Evolutionary conservation across 345 rosid genomes (phyloP).

Genomic region (Atalantia buxifolia): DNA sequence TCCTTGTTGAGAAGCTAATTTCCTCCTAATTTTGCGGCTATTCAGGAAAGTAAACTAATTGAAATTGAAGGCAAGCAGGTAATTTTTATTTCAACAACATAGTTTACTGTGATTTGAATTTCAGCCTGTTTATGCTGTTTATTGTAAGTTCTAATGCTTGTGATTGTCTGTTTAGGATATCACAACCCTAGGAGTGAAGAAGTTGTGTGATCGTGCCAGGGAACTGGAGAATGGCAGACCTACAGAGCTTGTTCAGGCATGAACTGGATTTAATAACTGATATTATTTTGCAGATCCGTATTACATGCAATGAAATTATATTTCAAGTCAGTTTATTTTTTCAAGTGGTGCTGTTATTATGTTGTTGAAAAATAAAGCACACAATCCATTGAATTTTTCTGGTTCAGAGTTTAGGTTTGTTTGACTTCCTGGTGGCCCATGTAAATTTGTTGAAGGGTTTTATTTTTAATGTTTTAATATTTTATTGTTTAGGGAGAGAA

Average conservation of each 20-base stretch:
- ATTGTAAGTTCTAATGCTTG: conserved; percentile 15
- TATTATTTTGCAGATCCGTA: background rate
- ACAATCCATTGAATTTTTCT: background rate
- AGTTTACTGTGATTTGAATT: background rate
- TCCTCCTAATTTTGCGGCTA: background rate
- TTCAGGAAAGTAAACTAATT: conserved; percentile 55
- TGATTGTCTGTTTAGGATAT: conserved; percentile 22
- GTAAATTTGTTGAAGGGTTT: background rate
- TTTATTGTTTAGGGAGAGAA: too few relatives aligned
- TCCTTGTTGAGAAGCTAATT: background rate
- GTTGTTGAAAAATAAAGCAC: background rate
- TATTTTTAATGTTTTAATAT: background rate
- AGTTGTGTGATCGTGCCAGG: conserved; percentile 37
- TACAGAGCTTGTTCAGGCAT: conserved; percentile 44
- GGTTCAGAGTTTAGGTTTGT: background rate
- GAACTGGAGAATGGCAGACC: conserved; percentile 29
- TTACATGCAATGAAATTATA: background rate
- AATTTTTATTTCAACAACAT: conserved; percentile 10
- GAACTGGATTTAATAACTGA: conserved; percentile 3
- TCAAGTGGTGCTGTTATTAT: background rate
- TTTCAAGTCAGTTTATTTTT: background rate
- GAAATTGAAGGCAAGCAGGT: conserved; percentile 77
- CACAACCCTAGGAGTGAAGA: conserved; percentile 43
- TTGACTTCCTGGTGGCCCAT: background rate
- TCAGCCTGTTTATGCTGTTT: background rate